Base-by-base conservation (phyloP, 345 rosid species). In the Limnanthes douglasii region DNA sequence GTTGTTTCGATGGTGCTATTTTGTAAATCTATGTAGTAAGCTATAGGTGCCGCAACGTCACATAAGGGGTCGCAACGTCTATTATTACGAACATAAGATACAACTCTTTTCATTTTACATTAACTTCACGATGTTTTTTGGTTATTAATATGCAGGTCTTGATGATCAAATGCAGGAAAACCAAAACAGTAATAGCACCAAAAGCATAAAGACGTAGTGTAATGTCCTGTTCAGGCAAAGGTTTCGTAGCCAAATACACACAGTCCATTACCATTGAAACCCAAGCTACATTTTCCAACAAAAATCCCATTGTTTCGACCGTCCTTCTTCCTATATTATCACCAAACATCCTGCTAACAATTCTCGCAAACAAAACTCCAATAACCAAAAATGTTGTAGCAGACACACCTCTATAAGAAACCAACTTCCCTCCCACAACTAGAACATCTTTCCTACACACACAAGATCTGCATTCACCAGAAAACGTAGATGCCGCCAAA, bases 401-500 rank as follows among this genome's bases (percentile, higher is more conserved):
- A 1, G 86, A 84, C 63, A 78, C 68, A 15, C 78, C 84, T 19
- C 72, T 17, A 54, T 78, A 84, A 3, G 44, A 39, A 7, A 84
- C 57, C 54, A 70, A 30, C 55, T 25, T 73, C 28, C 95, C 95
- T 14, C 93, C 93, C 2, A 73, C 95, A 0, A 67, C 62, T 52
- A 84, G 34, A 8, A 50, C 52, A 54, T 84, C 72, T 36, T 48
- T 56, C 26, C 93, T 61, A 33, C 93, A 84, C 13, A 84, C 63
- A 4, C 95, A 84, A 19, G 95, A 66, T 12, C 31, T 51, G 34
- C 95, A 84, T 25, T 66, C 86, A 3, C 78, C 74, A 1, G 95
- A 84, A 48, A 75, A 68, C 0, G 53, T 54, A 1, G 95, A 84
- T 1, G 72, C 52, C 3, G 49, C 59, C 2, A 79, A 50, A 21